Conservation (phyloP, 768 basidiomycete species). For the Tubosaeta brunneosetosa region DNA sequence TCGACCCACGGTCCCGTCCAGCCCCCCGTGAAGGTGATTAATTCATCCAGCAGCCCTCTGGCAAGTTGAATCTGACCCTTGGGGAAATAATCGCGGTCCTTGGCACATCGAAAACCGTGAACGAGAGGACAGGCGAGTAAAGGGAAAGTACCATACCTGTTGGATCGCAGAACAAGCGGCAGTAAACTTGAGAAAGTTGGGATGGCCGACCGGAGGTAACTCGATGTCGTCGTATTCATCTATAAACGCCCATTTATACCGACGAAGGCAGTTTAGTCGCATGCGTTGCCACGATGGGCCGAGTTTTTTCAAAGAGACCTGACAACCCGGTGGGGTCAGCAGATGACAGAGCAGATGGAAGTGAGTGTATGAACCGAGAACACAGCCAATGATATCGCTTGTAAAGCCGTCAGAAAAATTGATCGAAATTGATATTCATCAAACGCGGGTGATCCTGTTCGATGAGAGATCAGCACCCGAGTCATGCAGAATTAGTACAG, state of each 20-base stretch:
- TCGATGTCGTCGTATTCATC: conserved; percentile 52
- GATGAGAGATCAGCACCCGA: conserved; percentile 1
- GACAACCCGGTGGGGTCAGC: neutral
- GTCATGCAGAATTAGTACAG: conserved; percentile 2
- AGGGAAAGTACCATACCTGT: conserved; percentile 27
- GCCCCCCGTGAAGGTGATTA: conserved; percentile 29
- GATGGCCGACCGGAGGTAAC: conserved; percentile 45
- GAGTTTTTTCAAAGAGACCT: conserved; percentile 49
- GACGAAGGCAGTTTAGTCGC: conserved; percentile 53
- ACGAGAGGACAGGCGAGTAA: neutral
- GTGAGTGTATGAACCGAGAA: conserved; percentile 43
- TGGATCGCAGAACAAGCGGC: conserved; percentile 35
- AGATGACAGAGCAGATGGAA: neutral
- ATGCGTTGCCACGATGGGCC: conserved; percentile 48
- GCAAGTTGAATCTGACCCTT: conserved; percentile 42
- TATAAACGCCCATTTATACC: conserved; percentile 77
- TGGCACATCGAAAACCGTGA: neutral
- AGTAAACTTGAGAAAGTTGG: conserved; percentile 50
- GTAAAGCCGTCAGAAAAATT: conserved; percentile 53
- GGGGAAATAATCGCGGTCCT: conserved; percentile 42
- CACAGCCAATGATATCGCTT: conserved; percentile 48
- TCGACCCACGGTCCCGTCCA: conserved; percentile 46
- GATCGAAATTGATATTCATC: conserved; percentile 48
- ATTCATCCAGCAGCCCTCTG: conserved; percentile 33
- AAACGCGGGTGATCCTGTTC: conserved; percentile 24